phyloP scores from a whole-genome alignment of 192 early-diverging fungal genomes.

The Coemansia sp. region DNA sequence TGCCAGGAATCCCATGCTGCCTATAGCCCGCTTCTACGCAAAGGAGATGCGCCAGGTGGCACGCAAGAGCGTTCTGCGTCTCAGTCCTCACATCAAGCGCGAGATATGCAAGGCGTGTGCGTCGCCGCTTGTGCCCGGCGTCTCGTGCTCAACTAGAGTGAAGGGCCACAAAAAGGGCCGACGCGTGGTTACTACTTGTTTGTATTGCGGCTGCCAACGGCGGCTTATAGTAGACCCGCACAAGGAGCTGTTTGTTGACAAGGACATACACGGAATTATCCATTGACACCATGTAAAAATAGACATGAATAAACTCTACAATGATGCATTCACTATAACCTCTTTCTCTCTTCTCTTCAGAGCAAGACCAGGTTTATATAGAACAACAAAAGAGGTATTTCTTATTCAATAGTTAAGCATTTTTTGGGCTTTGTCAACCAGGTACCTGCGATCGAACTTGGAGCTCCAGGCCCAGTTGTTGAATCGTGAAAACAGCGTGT shows the following conservation, averaged over 20 bases:
- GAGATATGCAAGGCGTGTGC: conserved; percentile 36
- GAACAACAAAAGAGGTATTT: neutral
- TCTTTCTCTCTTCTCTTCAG: too few species aligned
- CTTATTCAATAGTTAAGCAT: conserved; percentile 21
- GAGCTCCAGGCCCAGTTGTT: conserved; percentile 28
- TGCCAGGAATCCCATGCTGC: conserved; percentile 14
- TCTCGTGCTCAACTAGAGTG: conserved; percentile 37
- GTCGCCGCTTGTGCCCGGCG: conserved; percentile 37
- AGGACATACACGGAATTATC: conserved; percentile 24
- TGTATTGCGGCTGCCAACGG: conserved; percentile 29
- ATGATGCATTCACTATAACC: too few species aligned
- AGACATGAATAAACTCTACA: neutral
- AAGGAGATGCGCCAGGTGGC: conserved; percentile 49
- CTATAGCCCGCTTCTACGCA: conserved; percentile 35
- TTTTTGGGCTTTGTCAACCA: conserved; percentile 41
- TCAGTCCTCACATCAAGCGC: conserved; percentile 48
- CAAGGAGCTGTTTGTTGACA: conserved; percentile 42
- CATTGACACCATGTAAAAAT: neutral
- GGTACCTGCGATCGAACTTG: conserved; percentile 34
- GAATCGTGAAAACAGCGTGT: conserved; percentile 24
- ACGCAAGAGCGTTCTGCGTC: conserved; percentile 45
- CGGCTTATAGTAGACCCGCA: conserved; percentile 20
- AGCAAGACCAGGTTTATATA: neutral
- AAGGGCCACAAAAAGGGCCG: conserved; percentile 23
- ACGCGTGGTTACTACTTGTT: conserved; percentile 41